Evolutionary conservation across 2,329 filamentous ascomycete genomes (phyloP), one percentile per base, ranked within the genome.

Genomic region (Penicillium concentricum): DNA sequence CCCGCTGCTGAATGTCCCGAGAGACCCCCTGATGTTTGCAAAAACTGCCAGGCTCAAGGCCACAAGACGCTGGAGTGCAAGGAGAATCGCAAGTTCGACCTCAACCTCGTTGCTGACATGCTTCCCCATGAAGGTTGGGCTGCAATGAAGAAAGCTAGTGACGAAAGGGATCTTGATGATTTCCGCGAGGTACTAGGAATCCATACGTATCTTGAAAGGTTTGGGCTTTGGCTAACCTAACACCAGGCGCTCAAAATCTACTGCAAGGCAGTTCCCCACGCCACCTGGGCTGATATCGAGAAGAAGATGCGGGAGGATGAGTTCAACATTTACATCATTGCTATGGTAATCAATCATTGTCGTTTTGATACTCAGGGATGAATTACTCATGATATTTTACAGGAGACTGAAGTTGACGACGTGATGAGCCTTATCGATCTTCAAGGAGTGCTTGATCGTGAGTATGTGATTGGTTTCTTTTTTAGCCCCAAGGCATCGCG

Each of bases 381-480:
- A 39, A 34, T 39, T 38, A 35, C 48, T 63, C 22, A 61, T 52
- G 41, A 28, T n/a, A 46, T 32, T 39, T 13, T 5, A 18, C n/a
- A 79, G 76, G 72, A 77, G 64, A 72, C 78, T 64, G 68, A 76
- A 67, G 60, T 74, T 51, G 61, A 66, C 9, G 72, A 75, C 32
- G 76, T 75, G 42, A 78, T 79, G 64, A 82, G 76, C 46, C 73
- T 82, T 24, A 78, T 85, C 61, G 77, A 82, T 58, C 72, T 84
- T 10, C 76, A 82, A 59, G 83, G 83, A 45, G 79, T 82, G 51
- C 63, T 76, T 18, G 76, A 79, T 56, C 78, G 80, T 68, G 78
- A 79, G 58, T 84, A 78, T 56, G 73, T 77, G 26, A 74, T 84
- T 52, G 76, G 76, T 0, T 79, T 81, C 67, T 82, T 78, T 66